phyloP scores from a whole-genome alignment of 805 yeast species.

The Wilhelminamyces savonicus region DNA sequence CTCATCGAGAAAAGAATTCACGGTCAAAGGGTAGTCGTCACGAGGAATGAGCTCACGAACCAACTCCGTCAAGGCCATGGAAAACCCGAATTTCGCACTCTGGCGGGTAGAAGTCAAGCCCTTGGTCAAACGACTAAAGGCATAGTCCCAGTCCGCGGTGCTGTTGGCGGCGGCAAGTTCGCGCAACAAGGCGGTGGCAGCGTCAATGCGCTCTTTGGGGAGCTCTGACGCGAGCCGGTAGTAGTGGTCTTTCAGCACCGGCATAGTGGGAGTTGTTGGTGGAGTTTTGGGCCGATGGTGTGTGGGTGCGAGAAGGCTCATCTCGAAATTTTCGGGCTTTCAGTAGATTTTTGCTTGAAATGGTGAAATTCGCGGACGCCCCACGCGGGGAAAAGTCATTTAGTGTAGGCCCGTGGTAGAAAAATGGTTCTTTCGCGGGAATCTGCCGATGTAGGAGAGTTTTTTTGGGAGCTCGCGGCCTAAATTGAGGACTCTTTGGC shows the following conservation, averaged over 20 bases:
- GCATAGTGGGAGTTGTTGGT: conserved; percentile 16
- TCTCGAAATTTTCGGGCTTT: too few species aligned
- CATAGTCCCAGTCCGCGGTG: conserved; percentile 71
- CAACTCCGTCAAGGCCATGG: conserved; percentile 78
- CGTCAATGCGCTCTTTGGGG: conserved; percentile 61
- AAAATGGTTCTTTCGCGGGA: too few species aligned
- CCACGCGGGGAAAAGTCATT: too few species aligned
- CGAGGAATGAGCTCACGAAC: conserved; percentile 28
- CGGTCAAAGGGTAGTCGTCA: conserved; percentile 24
- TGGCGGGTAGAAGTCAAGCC: conserved; percentile 82
- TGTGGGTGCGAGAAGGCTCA: too few species aligned
- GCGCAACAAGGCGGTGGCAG: conserved; percentile 61
- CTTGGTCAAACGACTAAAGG: conserved; percentile 67
- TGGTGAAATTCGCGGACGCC: too few species aligned
- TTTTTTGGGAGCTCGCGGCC: too few species aligned
- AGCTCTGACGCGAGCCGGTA: conserved; percentile 72
- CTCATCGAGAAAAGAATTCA: conserved; percentile 29
- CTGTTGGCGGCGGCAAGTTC: conserved; percentile 44
- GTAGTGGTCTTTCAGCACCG: conserved; percentile 69
- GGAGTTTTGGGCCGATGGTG: too few species aligned
- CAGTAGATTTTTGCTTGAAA: too few species aligned
- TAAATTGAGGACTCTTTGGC: too few species aligned
- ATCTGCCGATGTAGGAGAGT: too few species aligned
- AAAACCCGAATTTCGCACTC: conserved; percentile 80
- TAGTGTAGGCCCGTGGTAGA: too few species aligned